Percentiles rank a stretch among this genome's conserved stretches.
phyloP scores from a whole-genome alignment of 2,329 filamentous ascomycete species.

The Intubia oerlemansii region DNA sequence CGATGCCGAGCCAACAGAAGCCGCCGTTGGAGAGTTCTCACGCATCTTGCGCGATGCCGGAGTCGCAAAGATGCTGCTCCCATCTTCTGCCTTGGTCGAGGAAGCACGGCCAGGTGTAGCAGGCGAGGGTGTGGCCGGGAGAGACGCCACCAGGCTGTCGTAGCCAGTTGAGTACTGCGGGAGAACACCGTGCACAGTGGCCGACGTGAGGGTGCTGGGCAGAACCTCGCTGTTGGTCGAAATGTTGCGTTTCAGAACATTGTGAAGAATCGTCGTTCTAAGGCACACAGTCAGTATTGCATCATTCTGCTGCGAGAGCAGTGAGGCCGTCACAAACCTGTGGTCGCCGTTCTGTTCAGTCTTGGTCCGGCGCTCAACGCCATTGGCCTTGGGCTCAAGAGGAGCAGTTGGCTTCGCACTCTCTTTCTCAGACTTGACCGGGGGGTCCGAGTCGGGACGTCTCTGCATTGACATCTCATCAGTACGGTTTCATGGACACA shows the following conservation, averaged over 20 bases:
- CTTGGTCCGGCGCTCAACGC: too few species aligned
- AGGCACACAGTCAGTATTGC: too few species aligned
- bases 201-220: constrained; percentile 24
- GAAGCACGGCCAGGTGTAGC: constrained; percentile 6
- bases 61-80: constrained; percentile 6
- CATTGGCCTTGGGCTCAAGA: too few species aligned
- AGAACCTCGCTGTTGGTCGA: constrained; percentile 15
- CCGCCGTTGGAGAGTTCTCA: constrained; percentile 22
- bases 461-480: too few species aligned
- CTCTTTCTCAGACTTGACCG: not conserved
- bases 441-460: constrained; percentile 1
- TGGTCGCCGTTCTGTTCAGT: too few species aligned
- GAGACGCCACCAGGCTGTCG: constrained; percentile 5
- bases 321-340: too few species aligned
- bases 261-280: constrained; percentile 24
- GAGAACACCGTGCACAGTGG: constrained; percentile 28
- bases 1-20: constrained; percentile 9
- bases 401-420: too few species aligned
- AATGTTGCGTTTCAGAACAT: constrained; percentile 26
- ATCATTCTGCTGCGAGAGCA: too few species aligned
- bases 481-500: too few species aligned
- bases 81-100: constrained; percentile 7
- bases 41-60: constrained; percentile 14
- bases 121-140: too few species aligned
- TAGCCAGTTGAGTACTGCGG: constrained; percentile 8